A percentile compares a stretch with the other conserved stretches of the same genome.
phyloP scores from a whole-genome alignment of 495 filamentous ascomycete species.

The Poronia punctata region DNA sequence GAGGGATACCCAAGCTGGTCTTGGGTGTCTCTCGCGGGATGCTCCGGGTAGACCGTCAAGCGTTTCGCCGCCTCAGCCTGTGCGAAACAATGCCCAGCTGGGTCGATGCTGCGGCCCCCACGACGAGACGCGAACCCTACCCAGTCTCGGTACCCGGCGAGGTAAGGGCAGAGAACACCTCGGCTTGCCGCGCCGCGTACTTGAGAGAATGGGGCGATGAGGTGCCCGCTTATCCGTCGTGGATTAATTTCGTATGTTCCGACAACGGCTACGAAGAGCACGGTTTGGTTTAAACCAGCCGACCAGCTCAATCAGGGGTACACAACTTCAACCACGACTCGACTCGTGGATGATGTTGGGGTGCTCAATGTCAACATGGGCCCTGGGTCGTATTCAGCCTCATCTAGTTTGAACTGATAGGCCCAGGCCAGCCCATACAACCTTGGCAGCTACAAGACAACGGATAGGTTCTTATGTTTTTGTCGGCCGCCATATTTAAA shows the following conservation, averaged over 20 bases:
- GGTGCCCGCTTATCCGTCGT: constrained; percentile 12
- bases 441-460: too few species aligned
- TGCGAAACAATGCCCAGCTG: constrained; percentile 25
- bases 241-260: constrained; percentile 29
- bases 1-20: constrained; percentile 21
- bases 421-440: too few species aligned
- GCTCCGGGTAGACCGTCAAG: constrained; percentile 9
- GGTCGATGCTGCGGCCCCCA: constrained; percentile 32
- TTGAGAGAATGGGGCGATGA: background rate
- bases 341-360: too few species aligned
- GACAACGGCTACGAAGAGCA: too few species aligned
- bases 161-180: background rate
- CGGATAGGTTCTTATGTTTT: too few species aligned
- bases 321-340: too few species aligned
- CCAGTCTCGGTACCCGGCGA: background rate
- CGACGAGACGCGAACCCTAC: constrained; percentile 9
- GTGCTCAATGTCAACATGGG: too few species aligned
- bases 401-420: too few species aligned
- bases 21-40: constrained; percentile 13
- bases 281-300: too few species aligned
- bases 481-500: too few species aligned
- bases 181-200: background rate
- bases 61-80: constrained; percentile 4
- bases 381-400: too few species aligned
- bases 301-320: too few species aligned